Percentiles rank a stretch among this genome's conserved stretches.
phyloP scores from a whole-genome alignment of 2,329 filamentous ascomycete species.

The Cylindrodendrum hubeiense region DNA sequence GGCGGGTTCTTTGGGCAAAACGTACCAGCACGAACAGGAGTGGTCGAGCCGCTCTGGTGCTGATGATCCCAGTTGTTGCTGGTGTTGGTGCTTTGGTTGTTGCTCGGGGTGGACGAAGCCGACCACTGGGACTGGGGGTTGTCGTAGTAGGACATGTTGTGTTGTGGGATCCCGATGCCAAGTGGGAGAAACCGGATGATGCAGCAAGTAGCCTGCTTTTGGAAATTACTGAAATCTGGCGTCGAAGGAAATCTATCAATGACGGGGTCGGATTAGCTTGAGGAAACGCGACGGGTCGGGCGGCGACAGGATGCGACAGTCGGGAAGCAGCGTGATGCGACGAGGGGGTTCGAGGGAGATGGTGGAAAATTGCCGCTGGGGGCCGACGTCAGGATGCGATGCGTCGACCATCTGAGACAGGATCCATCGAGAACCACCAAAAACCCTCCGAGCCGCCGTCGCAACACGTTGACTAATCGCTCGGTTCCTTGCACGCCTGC shows the following conservation, averaged over 20 bases:
- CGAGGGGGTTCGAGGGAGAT: conserved; percentile 23
- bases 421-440: conserved; percentile 39
- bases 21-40: conserved; percentile 56
- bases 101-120: conserved; percentile 34
- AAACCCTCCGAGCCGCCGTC: conserved; percentile 34
- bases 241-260: conserved; percentile 28
- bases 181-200: conserved; percentile 33
- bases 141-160: conserved; percentile 60
- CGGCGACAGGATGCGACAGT: conserved; percentile 29
- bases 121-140: conserved; percentile 58
- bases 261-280: conserved; percentile 29
- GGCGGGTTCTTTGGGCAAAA: conserved; percentile 9
- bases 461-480: conserved; percentile 40
- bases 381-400: conserved; percentile 41
- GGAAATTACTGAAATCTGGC: conserved; percentile 30
- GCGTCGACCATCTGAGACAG: conserved; percentile 40
- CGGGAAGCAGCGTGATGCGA: conserved; percentile 31
- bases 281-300: conserved; percentile 16
- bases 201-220: conserved; percentile 18
- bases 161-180: conserved; percentile 22
- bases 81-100: conserved; percentile 39
- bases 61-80: conserved; percentile 62
- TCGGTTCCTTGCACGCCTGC: conserved; percentile 23
- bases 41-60: conserved; percentile 46
- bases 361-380: conserved; percentile 37